Conservation (phyloP, 2,329 filamentous ascomycete genomes). For the Colletotrichum theobromicola region DNA sequence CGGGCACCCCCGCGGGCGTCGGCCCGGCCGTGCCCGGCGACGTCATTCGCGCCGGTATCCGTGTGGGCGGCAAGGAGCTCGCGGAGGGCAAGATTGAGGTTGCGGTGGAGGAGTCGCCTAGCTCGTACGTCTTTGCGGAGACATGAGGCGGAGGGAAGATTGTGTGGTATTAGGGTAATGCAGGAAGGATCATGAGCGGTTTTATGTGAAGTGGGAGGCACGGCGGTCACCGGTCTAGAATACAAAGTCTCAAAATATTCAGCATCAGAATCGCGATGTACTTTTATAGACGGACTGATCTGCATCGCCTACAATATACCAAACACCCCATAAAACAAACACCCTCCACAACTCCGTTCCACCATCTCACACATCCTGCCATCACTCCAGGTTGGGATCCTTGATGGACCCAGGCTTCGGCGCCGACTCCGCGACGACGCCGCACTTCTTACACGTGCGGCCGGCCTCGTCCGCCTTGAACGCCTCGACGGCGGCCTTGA, state of each 20-base stretch:
- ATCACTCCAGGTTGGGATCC: slow-evolving; percentile 60
- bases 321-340: not conserved
- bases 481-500: slow-evolving; percentile 86
- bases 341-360: not conserved
- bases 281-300: slow-evolving; percentile 4
- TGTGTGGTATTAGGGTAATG: not conserved
- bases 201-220: not conserved
- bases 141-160: slow-evolving; percentile 53
- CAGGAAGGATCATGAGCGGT: not conserved
- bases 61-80: slow-evolving; percentile 80
- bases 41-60: slow-evolving; percentile 83
- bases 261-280: slow-evolving; percentile 7
- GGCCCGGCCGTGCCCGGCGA: slow-evolving; percentile 86
- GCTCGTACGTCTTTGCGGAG: slow-evolving; percentile 78
- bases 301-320: slow-evolving; percentile 3
- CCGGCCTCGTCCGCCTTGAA: slow-evolving; percentile 73
- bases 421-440: slow-evolving; percentile 73
- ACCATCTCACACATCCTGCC: not conserved
- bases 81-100: slow-evolving; percentile 87
- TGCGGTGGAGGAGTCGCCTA: slow-evolving; percentile 77
- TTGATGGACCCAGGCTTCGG: slow-evolving; percentile 65
- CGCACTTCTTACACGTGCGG: slow-evolving; percentile 80
- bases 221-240: not conserved
- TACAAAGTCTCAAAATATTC: not conserved
- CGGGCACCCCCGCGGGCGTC: slow-evolving; percentile 97